Conservation (phyloP, 108 stramenopile species). For the Cylindrotheca fusiformis region DNA sequence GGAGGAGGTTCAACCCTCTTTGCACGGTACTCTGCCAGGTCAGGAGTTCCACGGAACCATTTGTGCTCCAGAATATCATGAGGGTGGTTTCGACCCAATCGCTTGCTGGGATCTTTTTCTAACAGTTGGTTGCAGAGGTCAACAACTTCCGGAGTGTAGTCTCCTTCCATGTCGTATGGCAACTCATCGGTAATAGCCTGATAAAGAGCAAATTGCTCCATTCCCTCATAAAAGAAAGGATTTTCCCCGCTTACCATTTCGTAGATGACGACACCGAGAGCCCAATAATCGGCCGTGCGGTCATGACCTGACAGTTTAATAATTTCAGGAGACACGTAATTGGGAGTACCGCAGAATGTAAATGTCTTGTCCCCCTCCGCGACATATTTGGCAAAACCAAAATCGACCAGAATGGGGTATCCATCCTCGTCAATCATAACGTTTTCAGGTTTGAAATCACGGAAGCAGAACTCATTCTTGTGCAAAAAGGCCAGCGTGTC, state of each 20-base stretch:
- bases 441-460: constrained; percentile 91
- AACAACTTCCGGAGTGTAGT: constrained; percentile 17
- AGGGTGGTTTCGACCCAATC: constrained; percentile 41
- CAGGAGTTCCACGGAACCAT: constrained; percentile 25
- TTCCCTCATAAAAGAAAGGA: constrained; percentile 71
- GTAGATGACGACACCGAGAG: constrained; percentile 80
- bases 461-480: constrained; percentile 73
- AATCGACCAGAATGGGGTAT: constrained; percentile 86
- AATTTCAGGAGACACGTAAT: constrained; percentile 88
- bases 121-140: constrained; percentile 54
- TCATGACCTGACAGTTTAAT: constrained; percentile 81
- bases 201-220: constrained; percentile 81
- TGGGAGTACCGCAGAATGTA: constrained; percentile 95
- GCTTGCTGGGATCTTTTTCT: constrained; percentile 40
- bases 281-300: constrained; percentile 84
- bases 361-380: constrained; percentile 80
- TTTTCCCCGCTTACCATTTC: constrained; percentile 83
- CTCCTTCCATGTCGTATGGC: constrained; percentile 43
- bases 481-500: constrained; percentile 92
- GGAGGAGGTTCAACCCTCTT: constrained; percentile 10
- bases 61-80: constrained; percentile 17
- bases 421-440: constrained; percentile 66
- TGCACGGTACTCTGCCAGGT: constrained; percentile 7
- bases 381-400: constrained; percentile 70
- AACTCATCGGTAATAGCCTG: constrained; percentile 74